phyloP scores from a whole-genome alignment of 805 yeast genomes.

The Hanseniaspora jakobsenii region DNA sequence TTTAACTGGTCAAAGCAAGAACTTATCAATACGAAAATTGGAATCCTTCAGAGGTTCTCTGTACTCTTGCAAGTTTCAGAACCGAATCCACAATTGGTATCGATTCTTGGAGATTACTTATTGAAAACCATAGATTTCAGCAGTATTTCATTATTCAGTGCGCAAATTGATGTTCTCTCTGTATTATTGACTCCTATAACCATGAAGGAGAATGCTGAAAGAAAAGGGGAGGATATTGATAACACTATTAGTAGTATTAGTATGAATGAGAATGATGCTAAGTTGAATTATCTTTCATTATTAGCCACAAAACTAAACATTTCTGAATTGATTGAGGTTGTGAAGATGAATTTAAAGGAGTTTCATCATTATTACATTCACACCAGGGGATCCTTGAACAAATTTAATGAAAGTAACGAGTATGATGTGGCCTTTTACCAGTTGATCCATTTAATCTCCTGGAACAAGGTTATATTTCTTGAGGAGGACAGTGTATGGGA shows the following conservation, averaged over 20 bases:
- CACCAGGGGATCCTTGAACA: not conserved
- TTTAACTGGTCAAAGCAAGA: constrained; percentile 15
- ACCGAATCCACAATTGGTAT: not conserved
- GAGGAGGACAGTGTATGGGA: constrained; percentile 4
- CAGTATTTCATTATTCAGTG: not conserved
- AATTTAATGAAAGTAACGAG: not conserved
- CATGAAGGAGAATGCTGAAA: too few species aligned
- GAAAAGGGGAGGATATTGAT: too few species aligned
- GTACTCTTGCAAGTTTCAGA: not conserved
- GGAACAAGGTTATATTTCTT: not conserved
- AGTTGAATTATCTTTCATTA: too few species aligned
- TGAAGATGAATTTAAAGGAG: not conserved
- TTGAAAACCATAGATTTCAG: constrained; percentile 4
- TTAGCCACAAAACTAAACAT: not conserved
- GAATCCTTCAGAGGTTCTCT: not conserved
- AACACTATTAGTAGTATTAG: too few species aligned
- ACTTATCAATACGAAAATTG: not conserved
- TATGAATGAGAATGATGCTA: too few species aligned
- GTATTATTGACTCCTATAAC: too few species aligned
- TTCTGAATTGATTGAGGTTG: constrained; percentile 2
- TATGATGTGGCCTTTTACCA: constrained; percentile 3
- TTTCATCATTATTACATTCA: constrained; percentile 14
- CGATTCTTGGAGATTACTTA: not conserved
- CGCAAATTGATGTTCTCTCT: too few species aligned
- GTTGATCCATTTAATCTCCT: not conserved